A percentile compares a stretch with the other conserved stretches of the same genome.
These are phyloP conservation scores for Echites panduratus DNA, from an alignment of 257 asterid species.

Conservation along the genomic window DNA sequence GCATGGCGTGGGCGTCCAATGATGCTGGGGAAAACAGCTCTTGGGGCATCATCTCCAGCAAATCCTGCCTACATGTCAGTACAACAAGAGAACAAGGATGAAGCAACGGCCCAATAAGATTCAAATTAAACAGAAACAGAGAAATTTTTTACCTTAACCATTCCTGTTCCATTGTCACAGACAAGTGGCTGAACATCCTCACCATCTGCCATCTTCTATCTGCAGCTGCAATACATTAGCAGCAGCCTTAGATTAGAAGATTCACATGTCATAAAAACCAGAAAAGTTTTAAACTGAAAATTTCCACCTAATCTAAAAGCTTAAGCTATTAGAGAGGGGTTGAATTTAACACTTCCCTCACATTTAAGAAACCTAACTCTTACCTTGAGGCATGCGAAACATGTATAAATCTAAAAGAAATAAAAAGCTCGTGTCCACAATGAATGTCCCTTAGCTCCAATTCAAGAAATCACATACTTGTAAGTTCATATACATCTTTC, in stretches of 20 bases:
- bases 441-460: not conserved
- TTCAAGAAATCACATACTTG: not conserved
- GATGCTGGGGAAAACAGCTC: conserved; percentile 39
- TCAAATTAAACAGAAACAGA: not conserved
- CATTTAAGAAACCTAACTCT: not conserved
- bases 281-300: not conserved
- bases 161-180: conserved; percentile 47
- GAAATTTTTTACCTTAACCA: conserved; percentile 34
- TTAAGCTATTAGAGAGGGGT: too few species aligned
- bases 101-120: not conserved
- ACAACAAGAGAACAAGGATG: not conserved
- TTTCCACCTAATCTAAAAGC: too few species aligned
- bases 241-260: not conserved
- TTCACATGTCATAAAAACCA: not conserved
- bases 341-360: too few species aligned
- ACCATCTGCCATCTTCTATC: conserved; percentile 31
- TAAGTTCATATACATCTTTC: not conserved
- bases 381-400: not conserved
- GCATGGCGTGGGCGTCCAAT: conserved; percentile 38
- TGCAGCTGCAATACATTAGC: conserved; percentile 1
- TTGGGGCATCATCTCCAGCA: conserved; percentile 43
- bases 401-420: not conserved
- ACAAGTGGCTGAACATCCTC: conserved; percentile 45
- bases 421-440: not conserved
- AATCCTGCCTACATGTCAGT: conserved; percentile 28